Conservation (phyloP, 208 protist species). For the Leishmania major region DNA sequence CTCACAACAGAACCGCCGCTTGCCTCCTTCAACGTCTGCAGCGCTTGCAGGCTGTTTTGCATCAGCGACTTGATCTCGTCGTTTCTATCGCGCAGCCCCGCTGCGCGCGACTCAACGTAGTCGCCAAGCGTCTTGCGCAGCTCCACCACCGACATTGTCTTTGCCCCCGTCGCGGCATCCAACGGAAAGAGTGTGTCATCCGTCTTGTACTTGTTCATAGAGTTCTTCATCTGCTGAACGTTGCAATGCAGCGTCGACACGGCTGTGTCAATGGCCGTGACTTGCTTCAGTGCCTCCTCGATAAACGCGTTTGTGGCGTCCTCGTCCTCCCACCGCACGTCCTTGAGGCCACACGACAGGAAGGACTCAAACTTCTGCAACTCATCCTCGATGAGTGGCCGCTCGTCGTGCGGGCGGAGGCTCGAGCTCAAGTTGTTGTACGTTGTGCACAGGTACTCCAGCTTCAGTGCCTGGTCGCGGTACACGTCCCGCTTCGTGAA, state of each 20-base stretch:
- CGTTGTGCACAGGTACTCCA: constrained; percentile 93
- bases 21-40: constrained; percentile 80
- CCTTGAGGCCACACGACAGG: constrained; percentile 66
- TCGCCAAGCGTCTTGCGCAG: constrained; percentile 87
- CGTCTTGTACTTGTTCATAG: constrained; percentile 78
- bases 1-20: constrained; percentile 39
- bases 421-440: constrained; percentile 94
- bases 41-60: constrained; percentile 70
- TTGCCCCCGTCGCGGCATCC: constrained; percentile 76
- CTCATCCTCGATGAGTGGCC: constrained; percentile 90
- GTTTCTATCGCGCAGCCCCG: constrained; percentile 61
- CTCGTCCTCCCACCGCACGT: constrained; percentile 92
- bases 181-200: constrained; percentile 87
- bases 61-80: constrained; percentile 84
- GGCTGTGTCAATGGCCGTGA: constrained; percentile 83
- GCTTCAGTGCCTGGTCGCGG: constrained; percentile 91
- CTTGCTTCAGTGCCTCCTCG: constrained; percentile 76
- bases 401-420: constrained; percentile 92
- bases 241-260: constrained; percentile 92
- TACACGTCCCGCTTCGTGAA: constrained; percentile 92
- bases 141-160: constrained; percentile 90
- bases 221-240: constrained; percentile 81
- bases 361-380: constrained; percentile 87
- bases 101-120: constrained; percentile 57
- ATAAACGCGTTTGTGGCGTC: constrained; percentile 92